phyloP scores from a whole-genome alignment of 495 filamentous ascomycete species.

The Pseudomonodictys pantanalensis region DNA sequence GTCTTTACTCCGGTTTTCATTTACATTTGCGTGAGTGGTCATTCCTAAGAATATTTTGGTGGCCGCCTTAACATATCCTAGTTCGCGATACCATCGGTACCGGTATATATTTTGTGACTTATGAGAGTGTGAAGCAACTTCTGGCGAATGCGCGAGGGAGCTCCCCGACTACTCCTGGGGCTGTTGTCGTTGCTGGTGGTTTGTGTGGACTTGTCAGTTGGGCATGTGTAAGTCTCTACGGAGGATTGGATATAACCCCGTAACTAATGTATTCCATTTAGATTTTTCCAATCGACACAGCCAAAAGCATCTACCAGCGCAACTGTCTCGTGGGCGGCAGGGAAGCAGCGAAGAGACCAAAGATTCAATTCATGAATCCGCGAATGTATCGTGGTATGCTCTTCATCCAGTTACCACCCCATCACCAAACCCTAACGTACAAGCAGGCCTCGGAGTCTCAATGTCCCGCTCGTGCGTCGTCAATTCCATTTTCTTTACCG shows the following conservation, averaged over 20 bases:
- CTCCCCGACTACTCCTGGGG: conserved; percentile 67
- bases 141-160: conserved; percentile 69
- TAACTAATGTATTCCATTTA: conserved; percentile 25
- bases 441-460: conserved; percentile 68
- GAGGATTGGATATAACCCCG: not conserved
- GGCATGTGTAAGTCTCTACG: conserved; percentile 61
- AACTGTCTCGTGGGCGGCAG: conserved; percentile 69
- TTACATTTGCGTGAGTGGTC: conserved; percentile 69
- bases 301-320: conserved; percentile 78
- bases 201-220: conserved; percentile 78
- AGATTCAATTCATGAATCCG: conserved; percentile 68
- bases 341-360: conserved; percentile 57
- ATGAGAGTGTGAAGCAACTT: conserved; percentile 85
- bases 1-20: conserved; percentile 83
- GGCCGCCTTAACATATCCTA: conserved; percentile 24
- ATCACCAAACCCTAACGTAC: not conserved
- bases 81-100: conserved; percentile 87
- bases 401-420: not conserved
- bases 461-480: conserved; percentile 70
- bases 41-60: not conserved
- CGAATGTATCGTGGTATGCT: conserved; percentile 64
- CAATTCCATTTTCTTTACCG: conserved; percentile 77
- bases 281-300: conserved; percentile 77
- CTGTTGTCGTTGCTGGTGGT: conserved; percentile 70
- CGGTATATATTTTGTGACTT: conserved; percentile 85